Base-by-base conservation (phyloP, 352 stramenopile genomes). In the Phytopythium montanum region DNA sequence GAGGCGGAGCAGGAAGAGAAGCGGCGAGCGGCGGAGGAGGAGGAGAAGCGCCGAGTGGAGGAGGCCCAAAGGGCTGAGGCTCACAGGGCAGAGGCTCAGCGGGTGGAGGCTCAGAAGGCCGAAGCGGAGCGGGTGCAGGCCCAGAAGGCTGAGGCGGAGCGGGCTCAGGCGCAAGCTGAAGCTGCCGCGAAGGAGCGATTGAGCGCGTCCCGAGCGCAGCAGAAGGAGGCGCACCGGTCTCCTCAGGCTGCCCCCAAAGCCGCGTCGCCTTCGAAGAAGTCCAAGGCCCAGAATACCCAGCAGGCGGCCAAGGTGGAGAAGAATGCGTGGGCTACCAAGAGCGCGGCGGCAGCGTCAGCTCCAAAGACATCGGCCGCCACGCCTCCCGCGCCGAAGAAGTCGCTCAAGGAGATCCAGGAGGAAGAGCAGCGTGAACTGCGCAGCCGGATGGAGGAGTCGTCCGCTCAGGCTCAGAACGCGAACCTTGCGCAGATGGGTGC, bases 351-450 rank as follows among this genome's bases (percentile, higher is more conserved):
- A 54, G 39, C 38, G 63, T 50, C 12, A 12, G 26, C 68, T 2
- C 42, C 45, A 1, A 18, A 7, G 65, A 23, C 25, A 60, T 10
- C 21, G 4, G 44, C 26, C 0, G 45, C 45, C 5, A 2, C 45
- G 45, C 29, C 38, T 62, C 41, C 21, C 5, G 26, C 65, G 1
- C 53, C 56, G 2, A 56, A 56, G 0, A 79, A 87, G 50, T 90
- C 82, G 6, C 72, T 95, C 2, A 91, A 93, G 57, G 76, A 90
- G 21, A 95, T 95, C 56, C 86, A 95, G 51, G 71, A 85, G 28
- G 81, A 94, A 69, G 81, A 94, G 53, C 80, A 92, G 33, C 78
- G 81, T 36, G 79, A 85, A 49, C 65, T 88, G 62, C 79, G 85
- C 19, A 74, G 72, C 61, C 74, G 79, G 53, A 76, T 86, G 60